Base-by-base conservation (phyloP, 345 rosid genomes). In the Leavenworthia alabamica region DNA sequence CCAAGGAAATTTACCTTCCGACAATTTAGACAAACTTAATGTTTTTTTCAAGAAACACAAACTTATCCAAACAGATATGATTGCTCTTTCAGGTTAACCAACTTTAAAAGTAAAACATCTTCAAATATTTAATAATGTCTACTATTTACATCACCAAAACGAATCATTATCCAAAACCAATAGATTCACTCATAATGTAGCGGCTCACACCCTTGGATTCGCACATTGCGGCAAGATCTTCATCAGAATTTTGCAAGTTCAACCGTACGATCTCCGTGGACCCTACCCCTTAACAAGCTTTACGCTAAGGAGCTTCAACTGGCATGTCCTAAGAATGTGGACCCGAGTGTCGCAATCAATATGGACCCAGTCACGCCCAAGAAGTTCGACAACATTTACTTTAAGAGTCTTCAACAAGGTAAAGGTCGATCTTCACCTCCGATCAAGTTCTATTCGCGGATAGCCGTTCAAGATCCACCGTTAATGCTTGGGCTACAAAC, bases 181-280 rank as follows among this genome's bases (percentile, higher is more conserved):
- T 41, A 29, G 0, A 32, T 64, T 53, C 8, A 40, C 6, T 53
- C 8, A 40, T 5, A 7, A 52, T 64, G 43, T 20, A 87, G 95
- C 78, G 26, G 95, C 86, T 7, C 95, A 87, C 81, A 82, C 82
- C 43, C 64, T 87, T 15, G 95, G 95, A 64, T 84, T 84, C 80
- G 75, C 90, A 37, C 95, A 87, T 60, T 87, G 95, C 23, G 40
- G 36, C 71, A 79, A 64, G 52, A 74, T 87, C 36, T 39, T 80
- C 1, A 72, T 78, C 57, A 67, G 95, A 33, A 80, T 87, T 47
- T 47, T 81, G 84, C 82, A 78, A 56, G 46, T 86, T 82, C 78
- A 82, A 59, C 79, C 32, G 49, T 31, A 47, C 51, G 15, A 66
- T 12, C 29, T 23, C 77, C 3, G 85, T 84, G 7, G 95, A 87